These are phyloP conservation scores for Marasmius oreades DNA, from an alignment of 1,284 basidiomycete species.

Conservation along the genomic window DNA sequence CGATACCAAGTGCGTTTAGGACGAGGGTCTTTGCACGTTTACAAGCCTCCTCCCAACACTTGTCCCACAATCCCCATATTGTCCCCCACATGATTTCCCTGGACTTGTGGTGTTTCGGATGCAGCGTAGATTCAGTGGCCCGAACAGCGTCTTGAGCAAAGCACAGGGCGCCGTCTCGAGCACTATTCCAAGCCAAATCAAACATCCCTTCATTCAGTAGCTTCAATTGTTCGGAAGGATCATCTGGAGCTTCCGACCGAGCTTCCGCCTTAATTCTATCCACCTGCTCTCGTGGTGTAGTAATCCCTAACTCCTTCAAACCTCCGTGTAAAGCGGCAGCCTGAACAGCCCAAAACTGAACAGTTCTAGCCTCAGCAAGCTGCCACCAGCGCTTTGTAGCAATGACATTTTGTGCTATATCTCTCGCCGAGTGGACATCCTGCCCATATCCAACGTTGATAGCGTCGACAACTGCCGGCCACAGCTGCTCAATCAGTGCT, in stretches of 20 bases:
- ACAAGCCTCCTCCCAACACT: background rate
- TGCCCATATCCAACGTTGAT: background rate
- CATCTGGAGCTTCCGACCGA: background rate
- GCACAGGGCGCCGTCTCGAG: background rate
- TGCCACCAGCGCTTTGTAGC: background rate
- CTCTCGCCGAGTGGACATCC: background rate
- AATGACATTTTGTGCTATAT: background rate
- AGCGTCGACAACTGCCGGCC: background rate
- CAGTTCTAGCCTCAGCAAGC: background rate
- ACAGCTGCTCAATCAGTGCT: background rate
- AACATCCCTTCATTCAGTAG: conserved; percentile 2
- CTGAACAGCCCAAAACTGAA: background rate
- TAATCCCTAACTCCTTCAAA: background rate
- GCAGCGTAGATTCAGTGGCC: background rate
- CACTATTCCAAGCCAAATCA: conserved; percentile 1
- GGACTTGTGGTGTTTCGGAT: background rate
- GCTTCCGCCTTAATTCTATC: background rate
- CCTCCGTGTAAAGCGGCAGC: background rate
- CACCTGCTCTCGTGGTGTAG: background rate
- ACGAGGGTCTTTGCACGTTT: background rate
- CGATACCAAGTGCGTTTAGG: background rate
- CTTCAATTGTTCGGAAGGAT: background rate
- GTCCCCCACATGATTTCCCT: conserved; percentile 2
- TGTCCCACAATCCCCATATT: conserved; percentile 3
- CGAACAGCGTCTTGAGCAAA: background rate